Percentiles rank a stretch among this genome's conserved stretches.
Evolutionary conservation across 306 rosid species (phyloP).

Genomic region (Malus sieversii): DNA sequence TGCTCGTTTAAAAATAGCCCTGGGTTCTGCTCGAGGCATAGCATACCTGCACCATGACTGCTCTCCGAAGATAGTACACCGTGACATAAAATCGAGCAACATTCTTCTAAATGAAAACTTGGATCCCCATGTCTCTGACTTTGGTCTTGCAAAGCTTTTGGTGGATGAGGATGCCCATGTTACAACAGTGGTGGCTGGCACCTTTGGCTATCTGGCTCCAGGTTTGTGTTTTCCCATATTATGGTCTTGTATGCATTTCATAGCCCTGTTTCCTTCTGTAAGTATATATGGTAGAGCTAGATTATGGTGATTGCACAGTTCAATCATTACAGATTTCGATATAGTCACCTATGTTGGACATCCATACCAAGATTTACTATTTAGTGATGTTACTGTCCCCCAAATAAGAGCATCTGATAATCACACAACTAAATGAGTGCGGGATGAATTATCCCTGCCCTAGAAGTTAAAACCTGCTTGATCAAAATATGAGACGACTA

Average conservation of each 20-base stretch:
- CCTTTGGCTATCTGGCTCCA: constrained; percentile 96
- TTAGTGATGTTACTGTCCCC: too few relatives aligned
- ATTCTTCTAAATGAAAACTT: constrained; percentile 78
- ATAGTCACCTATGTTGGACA: neutral
- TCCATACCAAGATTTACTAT: neutral
- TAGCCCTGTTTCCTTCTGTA: neutral
- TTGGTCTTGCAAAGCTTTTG: constrained; percentile 90
- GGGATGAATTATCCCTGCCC: neutral
- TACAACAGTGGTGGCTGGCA: constrained; percentile 97
- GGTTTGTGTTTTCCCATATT: constrained; percentile 38
- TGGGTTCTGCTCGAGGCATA: constrained; percentile 95
- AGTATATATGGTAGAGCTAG: neutral
- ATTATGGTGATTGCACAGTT: neutral
- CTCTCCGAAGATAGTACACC: constrained; percentile 76
- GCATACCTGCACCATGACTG: constrained; percentile 93
- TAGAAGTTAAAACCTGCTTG: neutral
- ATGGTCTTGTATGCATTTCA: neutral
- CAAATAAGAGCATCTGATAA: too few relatives aligned
- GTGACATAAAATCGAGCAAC: constrained; percentile 94
- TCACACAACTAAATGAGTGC: neutral
- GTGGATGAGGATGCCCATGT: constrained; percentile 92
- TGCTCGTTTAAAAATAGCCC: constrained; percentile 72
- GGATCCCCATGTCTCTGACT: constrained; percentile 86
- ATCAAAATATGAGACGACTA: neutral
- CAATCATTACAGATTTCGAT: neutral